Conservation (phyloP, 2,329 filamentous ascomycete species). For the Epichloe uncinata region DNA sequence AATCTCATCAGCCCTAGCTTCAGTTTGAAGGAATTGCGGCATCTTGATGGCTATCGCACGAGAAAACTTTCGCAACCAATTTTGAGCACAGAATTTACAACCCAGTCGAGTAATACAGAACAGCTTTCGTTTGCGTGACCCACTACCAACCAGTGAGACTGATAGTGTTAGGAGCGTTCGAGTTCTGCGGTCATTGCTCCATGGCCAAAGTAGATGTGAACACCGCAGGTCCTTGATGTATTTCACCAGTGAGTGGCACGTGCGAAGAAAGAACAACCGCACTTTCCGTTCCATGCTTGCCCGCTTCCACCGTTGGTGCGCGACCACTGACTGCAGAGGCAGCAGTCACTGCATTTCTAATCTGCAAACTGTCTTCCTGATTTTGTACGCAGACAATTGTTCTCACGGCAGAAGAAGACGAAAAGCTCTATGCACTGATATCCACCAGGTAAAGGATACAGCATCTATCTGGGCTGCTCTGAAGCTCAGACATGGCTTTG, state of each 20-base stretch:
- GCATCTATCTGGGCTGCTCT: not conserved
- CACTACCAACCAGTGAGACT: not conserved
- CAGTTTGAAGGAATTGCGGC: not conserved
- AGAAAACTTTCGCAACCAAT: not conserved
- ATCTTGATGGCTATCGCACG: not conserved
- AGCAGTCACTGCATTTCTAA: not conserved
- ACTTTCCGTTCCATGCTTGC: not conserved
- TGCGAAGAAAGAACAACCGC: not conserved
- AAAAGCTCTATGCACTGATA: too few species aligned
- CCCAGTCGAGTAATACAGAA: not conserved
- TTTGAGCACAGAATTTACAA: not conserved
- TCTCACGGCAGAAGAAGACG: too few species aligned
- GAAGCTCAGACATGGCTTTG: not conserved
- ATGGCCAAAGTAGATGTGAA: not conserved
- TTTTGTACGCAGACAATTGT: too few species aligned
- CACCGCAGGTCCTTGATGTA: not conserved
- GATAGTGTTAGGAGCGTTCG: not conserved
- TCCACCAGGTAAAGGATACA: not conserved
- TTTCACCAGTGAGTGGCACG: not conserved
- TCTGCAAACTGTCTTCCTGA: too few species aligned
- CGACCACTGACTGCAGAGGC: not conserved
- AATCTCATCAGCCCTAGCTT: not conserved
- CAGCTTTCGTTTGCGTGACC: not conserved
- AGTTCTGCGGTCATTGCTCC: too few species aligned
- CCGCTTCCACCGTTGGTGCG: not conserved